These are phyloP conservation scores for Scutellaria minor DNA, from an alignment of 257 asterid species.

Conservation along the genomic window DNA sequence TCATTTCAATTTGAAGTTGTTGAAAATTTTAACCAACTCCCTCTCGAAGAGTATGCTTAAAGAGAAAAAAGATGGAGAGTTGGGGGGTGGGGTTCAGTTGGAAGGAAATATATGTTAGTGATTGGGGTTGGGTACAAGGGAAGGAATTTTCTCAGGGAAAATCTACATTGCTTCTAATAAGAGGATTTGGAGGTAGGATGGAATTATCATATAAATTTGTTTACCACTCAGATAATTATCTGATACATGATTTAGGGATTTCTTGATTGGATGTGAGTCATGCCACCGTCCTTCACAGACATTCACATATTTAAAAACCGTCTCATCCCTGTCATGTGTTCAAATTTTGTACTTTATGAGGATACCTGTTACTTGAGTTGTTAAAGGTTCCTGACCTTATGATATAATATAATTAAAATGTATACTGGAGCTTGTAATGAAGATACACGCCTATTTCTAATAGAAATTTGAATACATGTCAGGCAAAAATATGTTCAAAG, in stretches of 20 bases:
- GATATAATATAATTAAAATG: neutral
- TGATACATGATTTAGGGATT: neutral
- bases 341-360: conserved; percentile 5
- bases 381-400: neutral
- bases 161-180: neutral
- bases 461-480: conserved; percentile 5
- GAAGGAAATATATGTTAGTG: neutral
- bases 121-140: neutral
- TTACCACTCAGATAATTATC: neutral
- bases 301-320: neutral
- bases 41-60: neutral
- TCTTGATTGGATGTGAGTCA: neutral
- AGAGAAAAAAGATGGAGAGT: neutral
- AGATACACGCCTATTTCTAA: neutral
- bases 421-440: conserved; percentile 9
- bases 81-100: neutral
- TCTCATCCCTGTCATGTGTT: neutral
- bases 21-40: neutral
- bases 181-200: neutral
- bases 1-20: neutral
- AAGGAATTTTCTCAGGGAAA: neutral
- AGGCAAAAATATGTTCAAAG: conserved; percentile 10
- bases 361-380: conserved; percentile 19
- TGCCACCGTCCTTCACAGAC: neutral
- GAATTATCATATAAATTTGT: neutral